These are phyloP conservation scores for Exidia glandulosa DNA, from an alignment of 768 basidiomycete species.

Conservation along the genomic window DNA sequence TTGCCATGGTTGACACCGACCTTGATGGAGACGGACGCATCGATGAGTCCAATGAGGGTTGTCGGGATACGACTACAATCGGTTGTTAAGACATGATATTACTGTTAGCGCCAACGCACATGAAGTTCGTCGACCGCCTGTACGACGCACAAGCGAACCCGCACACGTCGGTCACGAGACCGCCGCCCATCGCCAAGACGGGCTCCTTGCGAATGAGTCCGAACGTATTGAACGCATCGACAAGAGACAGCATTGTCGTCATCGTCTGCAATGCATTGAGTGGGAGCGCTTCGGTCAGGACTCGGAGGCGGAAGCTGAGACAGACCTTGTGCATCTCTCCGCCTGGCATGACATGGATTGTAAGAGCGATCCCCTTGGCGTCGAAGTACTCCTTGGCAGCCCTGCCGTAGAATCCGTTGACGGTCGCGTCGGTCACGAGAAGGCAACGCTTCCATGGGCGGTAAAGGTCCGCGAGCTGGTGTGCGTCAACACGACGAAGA, in stretches of 20 bases:
- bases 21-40: constrained; percentile 26
- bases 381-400: constrained; percentile 14
- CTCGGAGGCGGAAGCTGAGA: neutral
- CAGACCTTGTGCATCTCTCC: constrained; percentile 20
- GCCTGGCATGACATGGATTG: constrained; percentile 23
- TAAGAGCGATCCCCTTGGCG: constrained; percentile 17
- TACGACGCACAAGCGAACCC: constrained; percentile 24
- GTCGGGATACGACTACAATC: constrained; percentile 25
- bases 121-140: constrained; percentile 11
- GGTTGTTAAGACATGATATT: constrained; percentile 4
- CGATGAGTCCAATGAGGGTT: constrained; percentile 26
- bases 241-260: constrained; percentile 25
- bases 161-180: constrained; percentile 21
- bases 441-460: constrained; percentile 22
- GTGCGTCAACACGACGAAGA: neutral
- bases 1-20: constrained; percentile 26
- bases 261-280: constrained; percentile 17
- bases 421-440: constrained; percentile 23
- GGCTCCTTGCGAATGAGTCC: constrained; percentile 27
- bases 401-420: constrained; percentile 2
- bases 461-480: constrained; percentile 15
- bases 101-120: neutral
- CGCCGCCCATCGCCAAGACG: constrained; percentile 22
- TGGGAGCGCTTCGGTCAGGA: no score
- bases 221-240: constrained; percentile 26